Base-by-base conservation (phyloP, 2,329 filamentous ascomycete genomes). In the Trichoderma atroviride region DNA sequence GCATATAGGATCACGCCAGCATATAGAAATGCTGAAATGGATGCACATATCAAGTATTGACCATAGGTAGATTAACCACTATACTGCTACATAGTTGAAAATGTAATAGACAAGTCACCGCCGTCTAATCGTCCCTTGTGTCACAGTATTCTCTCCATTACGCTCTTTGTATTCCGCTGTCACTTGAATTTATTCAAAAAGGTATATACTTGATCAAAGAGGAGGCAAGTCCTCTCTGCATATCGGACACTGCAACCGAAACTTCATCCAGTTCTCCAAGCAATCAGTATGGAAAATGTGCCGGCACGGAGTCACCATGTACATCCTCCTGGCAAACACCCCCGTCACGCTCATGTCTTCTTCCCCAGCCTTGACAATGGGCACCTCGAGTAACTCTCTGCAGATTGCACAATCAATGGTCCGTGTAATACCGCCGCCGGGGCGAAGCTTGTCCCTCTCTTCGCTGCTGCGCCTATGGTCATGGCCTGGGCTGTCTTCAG, bases 221-320 rank as follows among this genome's bases (percentile, higher is more conserved):
- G 94, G 93, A 63, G 95, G 95, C 75, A 98, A 80, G 70, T 92
- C 91, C 82, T 97, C 94, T 74, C 96, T 87, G 81, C 96, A 98
- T 73, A 97, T 97, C 0, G 96, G 96, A 81, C 96, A 99, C 82
- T 97, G 93, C 76, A 99, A 81, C 69, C 95, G 84, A 78, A 96
- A 94, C 77, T 92, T 87, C 92, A 99, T 96, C 96, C 96, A 98
- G 50, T 93, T 94, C 81, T 98, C 95, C 74, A 99, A 82, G 79
- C 96, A 99, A 37, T 86, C 84, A 69, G 90, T 96, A 78, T 99
- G 96, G 78, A 99, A 99, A 60, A 98, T 94, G 81, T 99, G 96
- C 68, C 94, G 85, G 79, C 96, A 99, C 59, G 96, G 96, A 69
- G 96, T 99, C 27, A 98, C 93, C 96, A 99, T 99, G 81, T 98